phyloP scores from a whole-genome alignment of 2,329 filamentous ascomycete species.

The Paraconiothyrium brasiliense region DNA sequence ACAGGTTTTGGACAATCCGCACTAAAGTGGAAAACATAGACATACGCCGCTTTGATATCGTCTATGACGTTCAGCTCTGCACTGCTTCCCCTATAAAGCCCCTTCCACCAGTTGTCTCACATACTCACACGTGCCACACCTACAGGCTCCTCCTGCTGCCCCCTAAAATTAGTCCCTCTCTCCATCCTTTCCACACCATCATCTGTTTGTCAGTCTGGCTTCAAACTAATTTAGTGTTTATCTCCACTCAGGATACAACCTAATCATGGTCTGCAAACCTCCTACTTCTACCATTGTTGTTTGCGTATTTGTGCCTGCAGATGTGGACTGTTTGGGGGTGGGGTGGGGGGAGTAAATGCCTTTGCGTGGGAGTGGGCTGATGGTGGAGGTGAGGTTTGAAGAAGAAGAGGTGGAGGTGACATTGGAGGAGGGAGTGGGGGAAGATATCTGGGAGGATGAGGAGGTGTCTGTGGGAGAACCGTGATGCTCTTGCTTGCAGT shows the following conservation, averaged over 20 bases:
- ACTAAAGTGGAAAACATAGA: no score
- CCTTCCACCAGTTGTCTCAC: constrained; percentile 1
- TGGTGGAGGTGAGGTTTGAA: no score
- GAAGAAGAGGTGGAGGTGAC: no score
- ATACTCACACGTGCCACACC: constrained; percentile 1
- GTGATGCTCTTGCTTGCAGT: constrained; percentile 15
- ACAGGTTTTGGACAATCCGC: no score
- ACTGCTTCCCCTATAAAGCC: background rate
- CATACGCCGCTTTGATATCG: background rate
- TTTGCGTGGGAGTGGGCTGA: no score
- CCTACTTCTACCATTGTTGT: constrained; percentile 14
- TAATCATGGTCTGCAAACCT: constrained; percentile 11
- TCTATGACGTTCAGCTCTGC: background rate
- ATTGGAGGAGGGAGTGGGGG: no score
- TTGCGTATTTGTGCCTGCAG: constrained; percentile 2
- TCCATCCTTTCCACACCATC: constrained; percentile 7
- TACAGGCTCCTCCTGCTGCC: background rate
- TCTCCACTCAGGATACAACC: constrained; percentile 18
- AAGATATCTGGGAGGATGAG: no score
- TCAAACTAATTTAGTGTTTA: constrained; percentile 21
- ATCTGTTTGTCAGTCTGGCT: constrained; percentile 20
- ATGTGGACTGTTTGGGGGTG: constrained; percentile 5
- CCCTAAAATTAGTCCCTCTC: background rate
- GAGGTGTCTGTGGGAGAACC: background rate
- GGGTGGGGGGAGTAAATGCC: no score